Conservation (phyloP, 2,329 filamentous ascomycete species). For the Cucurbitaria berberidis region DNA sequence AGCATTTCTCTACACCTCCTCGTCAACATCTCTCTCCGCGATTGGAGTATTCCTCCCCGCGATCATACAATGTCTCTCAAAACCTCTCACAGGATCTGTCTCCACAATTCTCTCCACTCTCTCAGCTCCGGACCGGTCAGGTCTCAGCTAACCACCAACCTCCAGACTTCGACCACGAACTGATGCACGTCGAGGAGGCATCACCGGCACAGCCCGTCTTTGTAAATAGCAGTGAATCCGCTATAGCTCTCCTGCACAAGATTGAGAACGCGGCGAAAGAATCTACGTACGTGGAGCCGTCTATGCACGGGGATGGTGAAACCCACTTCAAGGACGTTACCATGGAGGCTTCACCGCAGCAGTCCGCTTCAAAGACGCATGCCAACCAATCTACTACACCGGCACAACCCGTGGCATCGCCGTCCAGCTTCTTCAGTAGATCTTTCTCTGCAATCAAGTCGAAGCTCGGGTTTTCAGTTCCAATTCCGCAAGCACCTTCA, state of each 20-base stretch:
- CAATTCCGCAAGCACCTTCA: constrained; percentile 6
- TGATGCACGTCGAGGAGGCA: constrained; percentile 9
- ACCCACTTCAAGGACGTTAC: constrained; percentile 1
- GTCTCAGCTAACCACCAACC: constrained; percentile 16
- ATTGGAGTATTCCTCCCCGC: neutral
- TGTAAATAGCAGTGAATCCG: constrained; percentile 23
- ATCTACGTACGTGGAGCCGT: constrained; percentile 3
- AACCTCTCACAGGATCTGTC: neutral
- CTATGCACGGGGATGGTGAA: constrained; percentile 1
- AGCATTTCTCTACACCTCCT: neutral
- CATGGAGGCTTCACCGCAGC: constrained; percentile 7
- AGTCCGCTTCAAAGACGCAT: constrained; percentile 4
- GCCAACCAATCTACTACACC: constrained; percentile 13
- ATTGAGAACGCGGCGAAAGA: constrained; percentile 26
- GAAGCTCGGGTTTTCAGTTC: constrained; percentile 17
- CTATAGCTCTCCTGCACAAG: constrained; percentile 28
- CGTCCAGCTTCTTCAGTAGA: constrained; percentile 24
- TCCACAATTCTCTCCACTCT: neutral
- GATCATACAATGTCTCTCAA: neutral
- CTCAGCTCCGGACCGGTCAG: neutral
- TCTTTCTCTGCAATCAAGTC: constrained; percentile 33
- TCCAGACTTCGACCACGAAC: constrained; percentile 28
- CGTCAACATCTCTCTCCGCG: neutral
- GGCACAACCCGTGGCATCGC: constrained; percentile 9
- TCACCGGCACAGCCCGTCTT: constrained; percentile 15